A percentile compares a stretch with the other conserved stretches of the same genome.
phyloP scores from a whole-genome alignment of 2,329 filamentous ascomycete genomes.

The Exserohilum turcica region DNA sequence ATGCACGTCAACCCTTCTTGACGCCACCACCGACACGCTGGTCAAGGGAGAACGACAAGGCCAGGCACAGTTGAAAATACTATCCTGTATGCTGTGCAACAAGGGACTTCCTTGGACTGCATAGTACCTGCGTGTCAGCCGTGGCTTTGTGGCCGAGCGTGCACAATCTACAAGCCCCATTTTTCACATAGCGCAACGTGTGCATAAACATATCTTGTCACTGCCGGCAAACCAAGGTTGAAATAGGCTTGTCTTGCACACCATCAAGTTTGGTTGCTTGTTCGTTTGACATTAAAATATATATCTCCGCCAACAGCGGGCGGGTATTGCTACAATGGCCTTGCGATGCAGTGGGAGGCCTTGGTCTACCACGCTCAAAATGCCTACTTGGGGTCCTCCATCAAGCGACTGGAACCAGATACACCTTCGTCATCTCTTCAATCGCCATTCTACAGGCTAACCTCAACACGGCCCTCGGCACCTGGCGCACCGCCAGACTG shows the following conservation, averaged over 20 bases:
- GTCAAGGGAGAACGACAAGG: constrained; percentile 15
- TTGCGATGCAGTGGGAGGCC: constrained; percentile 26
- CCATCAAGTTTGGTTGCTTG: constrained; percentile 9
- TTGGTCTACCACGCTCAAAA: constrained; percentile 41
- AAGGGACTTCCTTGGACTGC: neutral
- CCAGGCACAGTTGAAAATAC: constrained; percentile 3
- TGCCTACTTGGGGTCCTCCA: constrained; percentile 34
- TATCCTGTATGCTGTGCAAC: neutral
- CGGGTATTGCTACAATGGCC: constrained; percentile 41
- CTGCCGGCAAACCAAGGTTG: neutral
- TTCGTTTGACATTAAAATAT: constrained; percentile 41
- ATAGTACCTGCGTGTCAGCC: constrained; percentile 1
- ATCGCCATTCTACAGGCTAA: constrained; percentile 43
- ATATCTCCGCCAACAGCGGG: constrained; percentile 36
- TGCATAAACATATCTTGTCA: neutral
- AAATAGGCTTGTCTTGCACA: neutral
- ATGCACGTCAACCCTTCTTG: constrained; percentile 2
- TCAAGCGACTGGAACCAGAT: constrained; percentile 32
- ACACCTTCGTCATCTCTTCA: constrained; percentile 33
- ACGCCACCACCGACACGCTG: constrained; percentile 7
- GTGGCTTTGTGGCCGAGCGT: neutral
- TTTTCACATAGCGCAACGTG: neutral
- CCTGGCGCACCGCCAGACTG: constrained; percentile 45
- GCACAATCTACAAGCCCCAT: neutral
- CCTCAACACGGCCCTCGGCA: constrained; percentile 50